Evolutionary conservation across 805 yeast species (phyloP).

Genomic region (Ogataea paradorogensis): DNA sequence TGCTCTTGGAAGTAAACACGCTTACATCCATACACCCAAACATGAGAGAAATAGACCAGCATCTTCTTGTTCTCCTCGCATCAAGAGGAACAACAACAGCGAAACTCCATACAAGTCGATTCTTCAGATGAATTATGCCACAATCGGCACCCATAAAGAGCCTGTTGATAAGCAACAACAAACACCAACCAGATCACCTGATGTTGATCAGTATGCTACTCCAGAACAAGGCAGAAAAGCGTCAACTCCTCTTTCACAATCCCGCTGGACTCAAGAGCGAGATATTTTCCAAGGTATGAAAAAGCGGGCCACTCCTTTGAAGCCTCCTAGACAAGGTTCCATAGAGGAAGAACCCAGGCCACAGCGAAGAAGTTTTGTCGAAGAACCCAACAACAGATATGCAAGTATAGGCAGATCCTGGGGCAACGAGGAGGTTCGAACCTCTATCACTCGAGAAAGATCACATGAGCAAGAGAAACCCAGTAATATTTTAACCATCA

Average conservation of each 20-base stretch:
- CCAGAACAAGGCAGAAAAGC: constrained; percentile 28
- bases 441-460: constrained; percentile 1
- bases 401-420: neutral
- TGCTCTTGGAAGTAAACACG: constrained; percentile 16
- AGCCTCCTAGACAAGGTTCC: neutral
- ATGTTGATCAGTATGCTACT: constrained; percentile 17
- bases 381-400: constrained; percentile 1
- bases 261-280: constrained; percentile 10
- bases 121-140: constrained; percentile 13
- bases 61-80: constrained; percentile 22
- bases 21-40: constrained; percentile 17
- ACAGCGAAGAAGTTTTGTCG: neutral
- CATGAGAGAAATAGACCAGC: constrained; percentile 12
- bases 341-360: neutral
- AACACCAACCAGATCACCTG: constrained; percentile 9
- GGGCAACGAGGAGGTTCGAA: neutral
- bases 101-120: constrained; percentile 11
- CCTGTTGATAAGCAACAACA: neutral
- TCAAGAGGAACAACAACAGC: constrained; percentile 20
- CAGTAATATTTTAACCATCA: constrained; percentile 37
- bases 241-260: constrained; percentile 22
- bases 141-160: constrained; percentile 1
- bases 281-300: constrained; percentile 7
- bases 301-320: constrained; percentile 2
- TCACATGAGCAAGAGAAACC: constrained; percentile 6